Percentiles rank a stretch among this genome's conserved stretches.
These are phyloP conservation scores for Alliaria petiolata DNA, from an alignment of 345 rosid species.

Conservation along the genomic window DNA sequence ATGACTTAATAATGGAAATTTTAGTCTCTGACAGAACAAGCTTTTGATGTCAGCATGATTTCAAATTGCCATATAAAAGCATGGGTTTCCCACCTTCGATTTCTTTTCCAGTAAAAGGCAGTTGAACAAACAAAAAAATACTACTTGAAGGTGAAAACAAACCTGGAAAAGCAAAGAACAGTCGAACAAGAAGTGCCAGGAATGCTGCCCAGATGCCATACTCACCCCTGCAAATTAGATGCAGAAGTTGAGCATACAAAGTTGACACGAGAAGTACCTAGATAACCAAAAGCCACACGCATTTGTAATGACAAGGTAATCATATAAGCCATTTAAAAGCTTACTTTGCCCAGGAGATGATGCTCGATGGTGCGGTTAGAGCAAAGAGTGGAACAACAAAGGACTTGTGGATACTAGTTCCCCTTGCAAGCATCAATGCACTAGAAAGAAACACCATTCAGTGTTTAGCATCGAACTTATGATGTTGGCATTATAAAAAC, in stretches of 20 bases:
- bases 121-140: background rate
- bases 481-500: background rate
- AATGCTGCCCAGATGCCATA: constrained; percentile 90
- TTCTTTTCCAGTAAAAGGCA: background rate
- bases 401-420: constrained; percentile 68
- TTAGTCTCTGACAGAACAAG: background rate
- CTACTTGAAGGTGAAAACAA: constrained; percentile 9
- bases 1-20: background rate
- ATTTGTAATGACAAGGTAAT: background rate
- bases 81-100: background rate
- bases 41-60: background rate
- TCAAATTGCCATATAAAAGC: background rate
- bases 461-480: background rate
- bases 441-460: constrained; percentile 31
- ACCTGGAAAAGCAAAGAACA: constrained; percentile 88
- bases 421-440: constrained; percentile 64
- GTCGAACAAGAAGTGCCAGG: constrained; percentile 73
- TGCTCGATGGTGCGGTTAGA: constrained; percentile 60
- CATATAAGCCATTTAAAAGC: constrained; percentile 13
- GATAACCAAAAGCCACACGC: background rate
- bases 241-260: background rate
- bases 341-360: constrained; percentile 87
- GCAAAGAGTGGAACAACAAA: constrained; percentile 79
- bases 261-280: background rate
- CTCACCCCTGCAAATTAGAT: constrained; percentile 64